Evolutionary conservation across 1,284 basidiomycete genomes (phyloP).

Genomic region (Trichosporon sp.): DNA sequence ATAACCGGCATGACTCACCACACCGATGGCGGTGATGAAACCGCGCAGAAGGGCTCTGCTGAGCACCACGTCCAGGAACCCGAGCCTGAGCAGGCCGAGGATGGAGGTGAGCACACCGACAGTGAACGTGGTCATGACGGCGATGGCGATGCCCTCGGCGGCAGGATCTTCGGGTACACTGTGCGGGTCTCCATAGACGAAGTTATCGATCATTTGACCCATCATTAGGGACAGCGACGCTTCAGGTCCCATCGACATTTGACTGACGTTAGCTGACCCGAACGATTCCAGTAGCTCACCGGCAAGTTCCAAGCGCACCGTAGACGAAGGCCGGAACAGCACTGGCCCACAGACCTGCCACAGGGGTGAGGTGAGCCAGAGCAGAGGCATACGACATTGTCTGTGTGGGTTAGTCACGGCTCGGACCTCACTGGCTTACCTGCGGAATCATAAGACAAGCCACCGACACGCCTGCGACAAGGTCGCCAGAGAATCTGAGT

Average conservation of each 20-base stretch:
- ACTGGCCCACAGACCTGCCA: slow-evolving; percentile 81
- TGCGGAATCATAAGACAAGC: slow-evolving; percentile 89
- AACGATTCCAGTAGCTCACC: slow-evolving; percentile 42
- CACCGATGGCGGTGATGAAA: slow-evolving; percentile 63
- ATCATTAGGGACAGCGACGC: slow-evolving; percentile 85
- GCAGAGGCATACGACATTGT: slow-evolving; percentile 86
- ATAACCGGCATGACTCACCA: slow-evolving; percentile 39
- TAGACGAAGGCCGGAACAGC: slow-evolving; percentile 80
- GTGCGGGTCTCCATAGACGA: slow-evolving; percentile 67
- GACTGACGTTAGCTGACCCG: slow-evolving; percentile 39
- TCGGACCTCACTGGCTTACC: slow-evolving; percentile 49
- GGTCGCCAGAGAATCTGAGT: slow-evolving; percentile 72
- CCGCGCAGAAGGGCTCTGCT: slow-evolving; percentile 80
- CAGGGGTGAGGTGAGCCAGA: slow-evolving; percentile 76
- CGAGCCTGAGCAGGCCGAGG: slow-evolving; percentile 82
- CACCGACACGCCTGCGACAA: slow-evolving; percentile 80
- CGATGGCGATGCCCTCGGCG: slow-evolving; percentile 64
- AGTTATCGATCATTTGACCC: slow-evolving; percentile 77
- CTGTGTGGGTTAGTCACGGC: slow-evolving; percentile 31
- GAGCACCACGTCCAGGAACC: slow-evolving; percentile 93
- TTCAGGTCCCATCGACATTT: slow-evolving; percentile 74
- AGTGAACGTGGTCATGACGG: slow-evolving; percentile 75
- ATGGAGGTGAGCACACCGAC: slow-evolving; percentile 84
- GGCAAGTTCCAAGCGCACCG: slow-evolving; percentile 78
- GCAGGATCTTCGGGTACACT: slow-evolving; percentile 60